Conservation (phyloP, 1,284 basidiomycete genomes). For the Inonotus obliquus region DNA sequence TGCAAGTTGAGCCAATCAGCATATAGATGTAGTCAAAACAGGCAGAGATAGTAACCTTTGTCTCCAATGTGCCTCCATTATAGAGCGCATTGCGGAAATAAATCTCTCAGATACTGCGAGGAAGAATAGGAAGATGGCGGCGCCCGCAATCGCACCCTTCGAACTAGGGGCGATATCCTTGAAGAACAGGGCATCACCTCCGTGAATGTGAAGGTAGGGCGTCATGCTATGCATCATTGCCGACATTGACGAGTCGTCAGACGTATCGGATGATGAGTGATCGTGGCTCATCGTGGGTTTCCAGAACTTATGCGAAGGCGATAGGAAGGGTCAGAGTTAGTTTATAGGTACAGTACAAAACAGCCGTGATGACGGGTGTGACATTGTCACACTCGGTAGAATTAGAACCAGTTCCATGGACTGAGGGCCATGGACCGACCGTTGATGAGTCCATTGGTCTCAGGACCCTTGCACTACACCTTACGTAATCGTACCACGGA, state of each 20-base stretch:
- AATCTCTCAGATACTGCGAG: constrained; percentile 67
- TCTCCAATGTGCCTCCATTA: constrained; percentile 54
- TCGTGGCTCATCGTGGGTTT: constrained; percentile 13
- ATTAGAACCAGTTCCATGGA: not conserved
- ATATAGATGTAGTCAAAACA: constrained; percentile 6
- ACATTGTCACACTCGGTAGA: not conserved
- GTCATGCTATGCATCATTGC: constrained; percentile 39
- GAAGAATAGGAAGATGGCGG: constrained; percentile 64
- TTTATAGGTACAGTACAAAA: not conserved
- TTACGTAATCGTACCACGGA: not conserved
- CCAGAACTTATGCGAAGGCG: not conserved
- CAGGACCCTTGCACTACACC: not conserved
- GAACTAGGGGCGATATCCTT: constrained; percentile 62
- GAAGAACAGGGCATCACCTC: constrained; percentile 64
- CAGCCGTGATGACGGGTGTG: not conserved
- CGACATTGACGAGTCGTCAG: constrained; percentile 9
- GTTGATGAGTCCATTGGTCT: too few relatives aligned
- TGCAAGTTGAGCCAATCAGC: not conserved
- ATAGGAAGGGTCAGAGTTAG: not conserved
- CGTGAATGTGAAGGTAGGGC: constrained; percentile 62
- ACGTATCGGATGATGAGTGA: constrained; percentile 21
- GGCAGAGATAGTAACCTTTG: constrained; percentile 40
- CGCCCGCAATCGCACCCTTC: constrained; percentile 64
- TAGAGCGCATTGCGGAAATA: constrained; percentile 49
- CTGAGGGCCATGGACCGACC: not conserved